phyloP scores from a whole-genome alignment of 1,284 basidiomycete species.

The Apiotrichum siamense region DNA sequence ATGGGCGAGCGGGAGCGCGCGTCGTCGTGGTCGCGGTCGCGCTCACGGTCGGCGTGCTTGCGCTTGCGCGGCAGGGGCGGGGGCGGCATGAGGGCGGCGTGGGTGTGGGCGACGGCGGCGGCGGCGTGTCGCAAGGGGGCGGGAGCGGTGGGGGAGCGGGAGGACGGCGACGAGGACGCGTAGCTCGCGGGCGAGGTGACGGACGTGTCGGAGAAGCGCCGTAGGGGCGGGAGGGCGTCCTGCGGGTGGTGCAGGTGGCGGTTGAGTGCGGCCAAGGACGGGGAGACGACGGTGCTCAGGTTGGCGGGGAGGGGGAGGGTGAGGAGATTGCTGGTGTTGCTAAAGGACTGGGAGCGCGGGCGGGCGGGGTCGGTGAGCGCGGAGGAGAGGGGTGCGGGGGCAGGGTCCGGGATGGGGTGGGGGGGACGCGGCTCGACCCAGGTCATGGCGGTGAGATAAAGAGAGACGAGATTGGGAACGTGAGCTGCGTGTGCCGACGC shows the following conservation, averaged over 20 bases:
- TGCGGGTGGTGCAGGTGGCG: too few species aligned
- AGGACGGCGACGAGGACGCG: neutral
- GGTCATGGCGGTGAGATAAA: neutral
- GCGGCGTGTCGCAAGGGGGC: neutral
- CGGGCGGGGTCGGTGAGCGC: neutral
- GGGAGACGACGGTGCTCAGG: too few species aligned
- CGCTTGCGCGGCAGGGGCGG: slow-evolving; percentile 23
- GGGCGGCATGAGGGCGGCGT: slow-evolving; percentile 16
- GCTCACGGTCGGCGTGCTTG: slow-evolving; percentile 10
- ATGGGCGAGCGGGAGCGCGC: slow-evolving; percentile 1
- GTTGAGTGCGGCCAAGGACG: too few species aligned
- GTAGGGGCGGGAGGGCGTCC: too few species aligned
- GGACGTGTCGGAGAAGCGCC: too few species aligned
- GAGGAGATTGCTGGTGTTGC: too few species aligned
- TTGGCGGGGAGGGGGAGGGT: too few species aligned
- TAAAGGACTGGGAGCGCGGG: neutral
- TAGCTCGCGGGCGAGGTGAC: too few species aligned
- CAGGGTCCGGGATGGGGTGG: neutral
- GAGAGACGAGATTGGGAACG: neutral
- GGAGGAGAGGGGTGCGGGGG: neutral
- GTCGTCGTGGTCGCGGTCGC: too few species aligned
- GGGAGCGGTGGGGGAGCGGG: neutral
- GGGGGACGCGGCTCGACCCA: neutral
- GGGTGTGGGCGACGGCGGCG: neutral
- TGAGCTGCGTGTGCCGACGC: neutral